These are phyloP conservation scores for Yamadazyma buinensis DNA, from an alignment of 1,139 yeast genomes.

Conservation along the genomic window DNA sequence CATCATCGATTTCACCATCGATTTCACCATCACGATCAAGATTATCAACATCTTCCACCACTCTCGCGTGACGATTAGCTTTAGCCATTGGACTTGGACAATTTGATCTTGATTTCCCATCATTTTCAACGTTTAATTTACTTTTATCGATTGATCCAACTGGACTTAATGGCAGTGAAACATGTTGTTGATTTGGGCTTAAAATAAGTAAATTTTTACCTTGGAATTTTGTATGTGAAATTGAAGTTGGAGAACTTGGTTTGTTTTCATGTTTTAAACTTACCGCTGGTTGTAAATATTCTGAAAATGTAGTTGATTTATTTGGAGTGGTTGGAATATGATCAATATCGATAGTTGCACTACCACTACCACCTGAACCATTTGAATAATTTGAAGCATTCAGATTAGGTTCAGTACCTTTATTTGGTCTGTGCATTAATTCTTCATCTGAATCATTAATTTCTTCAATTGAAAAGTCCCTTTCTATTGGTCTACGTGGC, in stretches of 20 bases:
- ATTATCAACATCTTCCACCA: conserved; percentile 38
- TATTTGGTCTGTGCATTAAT: conserved; percentile 11
- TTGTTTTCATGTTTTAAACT: conserved; percentile 6
- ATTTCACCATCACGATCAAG: conserved; percentile 7
- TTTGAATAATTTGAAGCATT: too few relatives aligned
- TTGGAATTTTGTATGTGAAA: conserved; percentile 16
- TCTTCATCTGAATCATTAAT: conserved; percentile 40
- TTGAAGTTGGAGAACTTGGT: conserved; percentile 8
- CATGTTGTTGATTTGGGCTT: conserved; percentile 32
- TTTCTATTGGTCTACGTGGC: conserved; percentile 8
- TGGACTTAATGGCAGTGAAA: conserved; percentile 13
- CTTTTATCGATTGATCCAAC: conserved; percentile 8
- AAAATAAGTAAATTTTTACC: conserved; percentile 36
- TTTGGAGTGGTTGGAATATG: background rate
- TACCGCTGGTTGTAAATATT: conserved; percentile 13
- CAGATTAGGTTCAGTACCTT: background rate
- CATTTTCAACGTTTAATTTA: conserved; percentile 13
- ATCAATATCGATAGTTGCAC: conserved; percentile 2
- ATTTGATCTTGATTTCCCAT: conserved; percentile 19
- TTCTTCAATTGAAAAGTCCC: conserved; percentile 40
- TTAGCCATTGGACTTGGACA: conserved; percentile 43
- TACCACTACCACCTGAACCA: background rate
- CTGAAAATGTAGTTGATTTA: background rate
- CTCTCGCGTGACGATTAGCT: conserved; percentile 46
- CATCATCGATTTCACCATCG: conserved; percentile 5